Conservation (phyloP, 148 eudicot genomes). For the Persicaria tinctoria region DNA sequence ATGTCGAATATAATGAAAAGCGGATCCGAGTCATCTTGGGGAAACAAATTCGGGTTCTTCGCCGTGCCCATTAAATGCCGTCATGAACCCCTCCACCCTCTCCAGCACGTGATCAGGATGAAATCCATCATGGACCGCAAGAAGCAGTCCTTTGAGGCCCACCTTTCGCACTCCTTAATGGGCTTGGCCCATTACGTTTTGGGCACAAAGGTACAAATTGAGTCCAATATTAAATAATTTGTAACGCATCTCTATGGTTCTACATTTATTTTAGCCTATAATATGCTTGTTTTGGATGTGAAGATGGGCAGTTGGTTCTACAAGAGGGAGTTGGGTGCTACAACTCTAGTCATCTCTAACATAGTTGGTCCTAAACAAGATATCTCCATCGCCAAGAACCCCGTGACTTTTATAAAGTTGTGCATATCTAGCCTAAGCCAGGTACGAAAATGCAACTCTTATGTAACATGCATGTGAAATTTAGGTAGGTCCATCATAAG, state of each 20-base stretch:
- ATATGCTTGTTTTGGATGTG: background rate
- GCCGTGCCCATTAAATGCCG: slow-evolving; percentile 18
- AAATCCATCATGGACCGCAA: slow-evolving; percentile 27
- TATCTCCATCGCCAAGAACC: slow-evolving; percentile 20
- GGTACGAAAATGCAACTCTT: slow-evolving; percentile 8
- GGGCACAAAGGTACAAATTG: slow-evolving; percentile 21
- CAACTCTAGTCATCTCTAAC: slow-evolving; percentile 22
- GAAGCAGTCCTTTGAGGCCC: slow-evolving; percentile 27
- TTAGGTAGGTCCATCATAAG: too few species aligned
- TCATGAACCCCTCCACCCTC: slow-evolving; percentile 10
- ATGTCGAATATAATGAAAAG: background rate
- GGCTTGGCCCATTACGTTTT: background rate
- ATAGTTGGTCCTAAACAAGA: slow-evolving; percentile 24
- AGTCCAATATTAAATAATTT: too few species aligned
- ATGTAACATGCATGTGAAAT: too few species aligned
- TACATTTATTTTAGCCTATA: too few species aligned
- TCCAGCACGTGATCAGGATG: slow-evolving; percentile 21
- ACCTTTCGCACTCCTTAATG: background rate
- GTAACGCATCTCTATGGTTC: background rate
- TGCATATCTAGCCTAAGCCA: slow-evolving; percentile 21
- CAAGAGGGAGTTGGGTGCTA: slow-evolving; percentile 12
- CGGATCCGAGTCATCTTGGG: slow-evolving; percentile 17
- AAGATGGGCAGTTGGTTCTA: slow-evolving; percentile 23
- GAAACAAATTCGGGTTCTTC: slow-evolving; percentile 27
- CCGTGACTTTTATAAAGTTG: slow-evolving; percentile 19